A percentile compares a stretch with the other conserved stretches of the same genome.
These are phyloP conservation scores for Colletotrichum sp. DNA, from an alignment of 2,329 filamentous ascomycete species.

Conservation along the genomic window DNA sequence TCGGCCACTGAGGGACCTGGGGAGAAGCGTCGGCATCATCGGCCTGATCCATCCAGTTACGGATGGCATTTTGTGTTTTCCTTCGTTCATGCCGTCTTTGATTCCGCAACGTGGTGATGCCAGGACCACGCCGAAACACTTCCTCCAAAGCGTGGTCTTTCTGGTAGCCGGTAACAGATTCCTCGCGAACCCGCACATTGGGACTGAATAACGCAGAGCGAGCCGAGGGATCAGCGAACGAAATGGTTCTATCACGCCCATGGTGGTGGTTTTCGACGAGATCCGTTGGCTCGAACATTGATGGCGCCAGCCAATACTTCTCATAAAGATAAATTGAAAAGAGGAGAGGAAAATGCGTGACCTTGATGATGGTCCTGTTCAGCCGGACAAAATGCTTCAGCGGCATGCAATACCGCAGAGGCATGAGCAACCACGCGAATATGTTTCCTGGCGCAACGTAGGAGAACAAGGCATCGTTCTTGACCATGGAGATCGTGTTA, in stretches of 20 bases:
- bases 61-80: conserved; percentile 81
- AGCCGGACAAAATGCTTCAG: conserved; percentile 82
- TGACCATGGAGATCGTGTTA: conserved; percentile 97
- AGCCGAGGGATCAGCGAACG: conserved; percentile 61
- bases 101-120: conserved; percentile 64
- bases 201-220: conserved; percentile 75
- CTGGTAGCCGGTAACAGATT: conserved; percentile 85
- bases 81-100: conserved; percentile 68
- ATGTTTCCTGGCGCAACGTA: conserved; percentile 93
- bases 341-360: conserved; percentile 86
- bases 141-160: conserved; percentile 92
- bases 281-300: conserved; percentile 83
- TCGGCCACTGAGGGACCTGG: conserved; percentile 53
- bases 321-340: conserved; percentile 91
- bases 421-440: conserved; percentile 87
- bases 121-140: conserved; percentile 80
- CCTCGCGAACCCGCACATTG: conserved; percentile 75
- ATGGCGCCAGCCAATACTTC: conserved; percentile 74
- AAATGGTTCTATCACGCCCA: conserved; percentile 53
- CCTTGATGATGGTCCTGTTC: conserved; percentile 90
- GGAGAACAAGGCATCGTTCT: conserved; percentile 95
- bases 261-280: conserved; percentile 75
- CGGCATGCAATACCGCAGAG: conserved; percentile 79
- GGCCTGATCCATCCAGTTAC: conserved; percentile 86
- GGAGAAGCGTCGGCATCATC: conserved; percentile 54